These are phyloP conservation scores for Candida vartiovaarae DNA, from an alignment of 805 yeast species.

Conservation along the genomic window DNA sequence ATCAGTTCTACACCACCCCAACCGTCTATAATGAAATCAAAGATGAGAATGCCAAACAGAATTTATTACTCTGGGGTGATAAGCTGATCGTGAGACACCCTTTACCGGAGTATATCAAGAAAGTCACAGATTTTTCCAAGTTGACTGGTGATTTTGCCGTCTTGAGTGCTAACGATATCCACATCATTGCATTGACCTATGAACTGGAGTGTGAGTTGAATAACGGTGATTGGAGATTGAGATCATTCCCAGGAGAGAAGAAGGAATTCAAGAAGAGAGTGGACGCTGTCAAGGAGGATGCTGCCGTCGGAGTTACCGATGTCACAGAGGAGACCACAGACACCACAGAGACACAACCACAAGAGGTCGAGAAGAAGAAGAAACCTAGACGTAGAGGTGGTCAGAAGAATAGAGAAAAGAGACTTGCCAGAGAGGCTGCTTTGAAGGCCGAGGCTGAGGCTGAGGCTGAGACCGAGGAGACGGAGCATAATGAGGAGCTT, in stretches of 20 bases:
- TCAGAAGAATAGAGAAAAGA: constrained; percentile 54
- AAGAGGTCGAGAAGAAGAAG: constrained; percentile 22
- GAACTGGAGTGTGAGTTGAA: constrained; percentile 73
- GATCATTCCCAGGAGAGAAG: constrained; percentile 65
- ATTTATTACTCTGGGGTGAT: constrained; percentile 77
- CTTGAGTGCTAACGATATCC: constrained; percentile 84
- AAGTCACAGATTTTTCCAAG: constrained; percentile 69
- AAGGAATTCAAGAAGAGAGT: constrained; percentile 14
- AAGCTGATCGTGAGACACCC: constrained; percentile 72
- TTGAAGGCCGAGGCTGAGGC: constrained; percentile 15
- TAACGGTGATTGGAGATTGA: constrained; percentile 62
- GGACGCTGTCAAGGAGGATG: constrained; percentile 5
- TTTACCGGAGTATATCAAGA: constrained; percentile 48
- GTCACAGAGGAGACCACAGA: constrained; percentile 1
- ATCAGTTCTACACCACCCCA: constrained; percentile 79
- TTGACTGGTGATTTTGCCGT: constrained; percentile 90
- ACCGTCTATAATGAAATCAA: constrained; percentile 82
- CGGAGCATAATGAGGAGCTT: constrained; percentile 4
- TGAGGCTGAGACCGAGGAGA: constrained; percentile 15
- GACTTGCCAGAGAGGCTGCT: constrained; percentile 33
- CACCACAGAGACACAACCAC: constrained; percentile 1
- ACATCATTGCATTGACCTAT: constrained; percentile 84
- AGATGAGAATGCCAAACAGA: constrained; percentile 78
- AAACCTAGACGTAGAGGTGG: constrained; percentile 57
- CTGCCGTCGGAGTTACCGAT: constrained; percentile 4